phyloP scores from a whole-genome alignment of 1,284 basidiomycete species.

The Microbotryum saponariae region DNA sequence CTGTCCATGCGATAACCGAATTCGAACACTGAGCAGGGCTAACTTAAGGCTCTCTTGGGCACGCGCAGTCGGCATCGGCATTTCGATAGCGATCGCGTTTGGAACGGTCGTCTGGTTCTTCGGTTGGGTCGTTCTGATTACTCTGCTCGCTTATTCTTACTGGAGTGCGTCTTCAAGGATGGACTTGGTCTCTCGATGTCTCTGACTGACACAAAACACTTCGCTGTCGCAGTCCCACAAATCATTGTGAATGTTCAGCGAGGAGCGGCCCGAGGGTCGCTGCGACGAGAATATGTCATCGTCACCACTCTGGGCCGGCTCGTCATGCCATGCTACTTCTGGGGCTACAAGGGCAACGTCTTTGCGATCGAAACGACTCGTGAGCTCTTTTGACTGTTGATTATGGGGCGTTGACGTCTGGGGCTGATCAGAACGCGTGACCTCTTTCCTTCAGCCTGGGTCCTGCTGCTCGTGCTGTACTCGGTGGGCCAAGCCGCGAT shows the following conservation, averaged over 20 bases:
- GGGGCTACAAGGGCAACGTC: constrained; percentile 36
- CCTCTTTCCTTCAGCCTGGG: constrained; percentile 21
- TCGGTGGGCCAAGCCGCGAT: constrained; percentile 32
- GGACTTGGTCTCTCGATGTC: too few relatives aligned
- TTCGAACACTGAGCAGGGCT: background rate
- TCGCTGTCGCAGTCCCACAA: constrained; percentile 35
- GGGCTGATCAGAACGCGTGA: background rate
- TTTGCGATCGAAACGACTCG: constrained; percentile 36
- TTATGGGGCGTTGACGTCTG: background rate
- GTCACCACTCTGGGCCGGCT: constrained; percentile 38
- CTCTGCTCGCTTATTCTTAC: constrained; percentile 32
- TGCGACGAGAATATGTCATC: constrained; percentile 35
- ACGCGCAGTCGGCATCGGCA: constrained; percentile 3
- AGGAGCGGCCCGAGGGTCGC: constrained; percentile 32
- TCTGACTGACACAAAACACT: background rate
- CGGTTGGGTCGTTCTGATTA: constrained; percentile 32
- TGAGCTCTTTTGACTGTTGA: constrained; percentile 9
- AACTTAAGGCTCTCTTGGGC: too few relatives aligned
- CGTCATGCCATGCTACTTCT: constrained; percentile 39
- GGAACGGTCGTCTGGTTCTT: constrained; percentile 21
- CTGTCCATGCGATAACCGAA: background rate
- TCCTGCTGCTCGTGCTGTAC: constrained; percentile 35
- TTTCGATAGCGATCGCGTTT: constrained; percentile 2
- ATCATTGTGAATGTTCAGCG: constrained; percentile 37
- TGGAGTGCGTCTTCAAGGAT: constrained; percentile 30